Evolutionary conservation across 1,284 basidiomycete genomes (phyloP).

Genomic region (Volvariella surrecta): DNA sequence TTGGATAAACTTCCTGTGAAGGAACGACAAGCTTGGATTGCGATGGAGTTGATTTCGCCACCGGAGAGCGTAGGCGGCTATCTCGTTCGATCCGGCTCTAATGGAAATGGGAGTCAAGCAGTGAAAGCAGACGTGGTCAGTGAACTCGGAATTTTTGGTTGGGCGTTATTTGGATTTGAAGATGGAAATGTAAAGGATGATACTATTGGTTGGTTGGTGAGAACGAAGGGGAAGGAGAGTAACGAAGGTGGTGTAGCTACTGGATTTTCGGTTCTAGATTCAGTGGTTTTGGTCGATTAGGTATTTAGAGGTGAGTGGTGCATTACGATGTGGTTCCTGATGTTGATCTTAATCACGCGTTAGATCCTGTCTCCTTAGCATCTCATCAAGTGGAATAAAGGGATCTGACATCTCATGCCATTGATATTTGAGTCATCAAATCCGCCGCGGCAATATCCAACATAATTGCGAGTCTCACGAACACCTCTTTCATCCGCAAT

Average conservation of each 20-base stretch:
- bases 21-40: constrained; percentile 80
- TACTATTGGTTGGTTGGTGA: constrained; percentile 77
- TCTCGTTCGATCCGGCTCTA: constrained; percentile 56
- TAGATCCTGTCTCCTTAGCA: no score
- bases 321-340: no score
- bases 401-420: no score
- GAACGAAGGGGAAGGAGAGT: constrained; percentile 89
- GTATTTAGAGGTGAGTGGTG: no score
- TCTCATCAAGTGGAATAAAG: no score
- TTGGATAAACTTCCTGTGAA: constrained; percentile 48
- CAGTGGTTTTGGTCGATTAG: constrained; percentile 58
- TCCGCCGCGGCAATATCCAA: no score
- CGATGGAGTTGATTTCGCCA: constrained; percentile 86
- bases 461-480: no score
- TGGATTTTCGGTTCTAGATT: constrained; percentile 85
- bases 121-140: constrained; percentile 70
- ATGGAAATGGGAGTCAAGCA: constrained; percentile 15
- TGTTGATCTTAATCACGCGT: no score
- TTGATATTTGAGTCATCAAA: no score
- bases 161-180: constrained; percentile 79
- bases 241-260: constrained; percentile 95
- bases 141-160: constrained; percentile 92
- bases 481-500: no score
- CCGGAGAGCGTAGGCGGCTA: constrained; percentile 63
- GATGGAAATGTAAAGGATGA: constrained; percentile 27